Evolutionary conservation across 2,329 filamentous ascomycete species (phyloP), one percentile per base, ranked within the genome.

Genomic region (Epichloe glyceriae): DNA sequence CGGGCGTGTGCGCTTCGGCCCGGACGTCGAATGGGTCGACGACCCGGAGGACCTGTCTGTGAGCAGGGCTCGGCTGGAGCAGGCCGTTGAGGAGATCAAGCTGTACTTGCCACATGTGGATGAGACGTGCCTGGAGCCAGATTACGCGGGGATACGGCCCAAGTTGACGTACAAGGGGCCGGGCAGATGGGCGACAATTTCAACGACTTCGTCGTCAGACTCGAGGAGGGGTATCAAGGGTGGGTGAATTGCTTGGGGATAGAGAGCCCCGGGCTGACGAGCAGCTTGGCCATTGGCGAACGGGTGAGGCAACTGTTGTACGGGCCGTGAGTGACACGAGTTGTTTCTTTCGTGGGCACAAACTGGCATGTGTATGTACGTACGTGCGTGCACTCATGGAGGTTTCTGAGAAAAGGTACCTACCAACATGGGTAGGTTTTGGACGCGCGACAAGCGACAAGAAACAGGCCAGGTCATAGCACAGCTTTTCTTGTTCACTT

Each of bases 181-280:
- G 82, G 84, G 14, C 80, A 74, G 26, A 71, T 70, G n/a, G 78
- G 78, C 19, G 78, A 78, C 55, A 82, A 78, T 0, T 95, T 95
- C 61, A 75, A 85, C 54, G 93, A 98, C 65, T 97, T 98, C 63
- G 73, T 87, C 15, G 84, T 98, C 44, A 68, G 75, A 54, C 79
- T 77, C 58, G 90, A 95, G 67, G 78, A 88, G 1, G 89, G 86
- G 0, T 89, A 79, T 60, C 70, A 78, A 2, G 90, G 88, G 2
- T 96, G 91, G 76, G 76, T 97, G 8, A 96, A 96, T 70, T 64
- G 97, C 57, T 63, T 97, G 58, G 91, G 89, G 0, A 96, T 96
- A 58, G 91, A 97, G 72, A 95, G 88, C 66, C 91, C 91, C 0
- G 91, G 91, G 4, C 69, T 97, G 65, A 97, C 91, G 45, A 93